Percentiles rank a stretch among this genome's conserved stretches.
Conservation (phyloP, 2,329 filamentous ascomycete species). For the Septoria petroselini region DNA sequence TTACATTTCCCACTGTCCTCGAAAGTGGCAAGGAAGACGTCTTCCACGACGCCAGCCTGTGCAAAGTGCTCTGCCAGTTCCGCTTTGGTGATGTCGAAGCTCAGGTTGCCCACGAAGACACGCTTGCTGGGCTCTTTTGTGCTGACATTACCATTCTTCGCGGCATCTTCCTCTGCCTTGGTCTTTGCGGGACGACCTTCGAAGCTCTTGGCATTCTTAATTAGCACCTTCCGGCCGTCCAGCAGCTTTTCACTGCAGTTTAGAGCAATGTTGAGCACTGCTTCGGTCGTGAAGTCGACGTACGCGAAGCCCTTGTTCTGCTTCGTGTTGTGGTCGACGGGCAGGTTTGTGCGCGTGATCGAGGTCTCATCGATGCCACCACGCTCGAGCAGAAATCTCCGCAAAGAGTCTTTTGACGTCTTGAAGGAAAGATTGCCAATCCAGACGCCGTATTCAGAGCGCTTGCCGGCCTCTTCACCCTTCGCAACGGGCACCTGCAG, state of each 20-base stretch:
- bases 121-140: slow-evolving; percentile 68
- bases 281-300: slow-evolving; percentile 74
- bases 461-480: slow-evolving; percentile 40
- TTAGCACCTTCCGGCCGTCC: slow-evolving; percentile 73
- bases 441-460: slow-evolving; percentile 86
- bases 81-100: slow-evolving; percentile 63
- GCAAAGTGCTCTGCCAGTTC: slow-evolving; percentile 76
- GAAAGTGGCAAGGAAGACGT: slow-evolving; percentile 88
- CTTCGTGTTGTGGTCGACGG: slow-evolving; percentile 51
- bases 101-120: slow-evolving; percentile 71
- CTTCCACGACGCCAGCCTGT: slow-evolving; percentile 77
- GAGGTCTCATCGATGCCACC: slow-evolving; percentile 58
- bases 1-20: slow-evolving; percentile 98
- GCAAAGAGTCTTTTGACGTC: slow-evolving; percentile 69
- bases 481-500: slow-evolving; percentile 16
- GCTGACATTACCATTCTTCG: slow-evolving; percentile 29
- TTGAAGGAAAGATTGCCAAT: slow-evolving; percentile 92
- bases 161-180: slow-evolving; percentile 42
- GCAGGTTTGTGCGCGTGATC: slow-evolving; percentile 83
- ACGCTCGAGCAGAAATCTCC: slow-evolving; percentile 73
- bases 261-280: slow-evolving; percentile 72
- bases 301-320: slow-evolving; percentile 94
- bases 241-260: slow-evolving; percentile 81
- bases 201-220: slow-evolving; percentile 88
- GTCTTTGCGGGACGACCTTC: slow-evolving; percentile 72